Percentiles rank a stretch among this genome's conserved stretches.
These are phyloP conservation scores for Colletotrichum gloeosporioides DNA, from an alignment of 2,329 filamentous ascomycete species.

Conservation along the genomic window DNA sequence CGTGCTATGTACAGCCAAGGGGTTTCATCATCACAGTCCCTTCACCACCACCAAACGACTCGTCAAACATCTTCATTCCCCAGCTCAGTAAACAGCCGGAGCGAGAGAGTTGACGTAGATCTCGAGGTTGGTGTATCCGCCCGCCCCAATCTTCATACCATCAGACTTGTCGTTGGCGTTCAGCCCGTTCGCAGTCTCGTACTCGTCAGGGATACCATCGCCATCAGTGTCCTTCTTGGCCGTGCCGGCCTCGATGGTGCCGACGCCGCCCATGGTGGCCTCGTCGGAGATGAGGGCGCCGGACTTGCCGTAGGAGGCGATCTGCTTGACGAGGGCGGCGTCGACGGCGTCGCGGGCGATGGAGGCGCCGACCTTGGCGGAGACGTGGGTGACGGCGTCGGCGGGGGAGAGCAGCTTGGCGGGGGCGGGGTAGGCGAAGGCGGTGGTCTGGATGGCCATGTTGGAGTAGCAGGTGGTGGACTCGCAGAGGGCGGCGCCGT, in stretches of 20 bases:
- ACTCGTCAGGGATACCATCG: conserved; percentile 56
- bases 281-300: conserved; percentile 53
- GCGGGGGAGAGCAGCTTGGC: conserved; percentile 40
- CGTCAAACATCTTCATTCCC: too few species aligned
- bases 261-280: conserved; percentile 45
- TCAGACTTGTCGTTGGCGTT: conserved; percentile 42
- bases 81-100: conserved; percentile 36
- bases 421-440: conserved; percentile 49
- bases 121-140: conserved; percentile 53
- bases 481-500: conserved; percentile 49
- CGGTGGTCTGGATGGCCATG: conserved; percentile 45
- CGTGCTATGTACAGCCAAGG: background rate
- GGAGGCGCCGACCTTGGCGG: conserved; percentile 45
- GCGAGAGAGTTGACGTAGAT: conserved; percentile 56
- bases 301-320: conserved; percentile 48
- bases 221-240: conserved; percentile 48
- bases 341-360: conserved; percentile 50
- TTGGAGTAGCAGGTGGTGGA: conserved; percentile 49
- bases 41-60: too few species aligned
- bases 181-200: conserved; percentile 48
- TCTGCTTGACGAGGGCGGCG: conserved; percentile 43
- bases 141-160: conserved; percentile 43
- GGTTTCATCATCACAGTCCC: background rate
- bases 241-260: conserved; percentile 40
- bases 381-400: conserved; percentile 45